Evolutionary conservation across 1,284 basidiomycete genomes (phyloP).

Genomic region (Quambalaria eucalypti): DNA sequence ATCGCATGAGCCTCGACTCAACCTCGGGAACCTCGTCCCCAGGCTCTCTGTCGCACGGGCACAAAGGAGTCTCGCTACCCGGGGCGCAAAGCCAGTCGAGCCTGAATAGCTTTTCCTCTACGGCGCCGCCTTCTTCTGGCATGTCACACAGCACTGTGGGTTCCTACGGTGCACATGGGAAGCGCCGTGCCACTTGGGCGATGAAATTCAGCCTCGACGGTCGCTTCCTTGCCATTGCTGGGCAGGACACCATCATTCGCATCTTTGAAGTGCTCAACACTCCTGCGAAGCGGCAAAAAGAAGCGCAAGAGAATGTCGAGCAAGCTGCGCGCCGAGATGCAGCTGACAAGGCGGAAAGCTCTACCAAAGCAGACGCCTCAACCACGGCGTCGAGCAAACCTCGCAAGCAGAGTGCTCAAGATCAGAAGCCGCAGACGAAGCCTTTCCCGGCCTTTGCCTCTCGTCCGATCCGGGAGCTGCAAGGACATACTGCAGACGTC

Average conservation of each 20-base stretch:
- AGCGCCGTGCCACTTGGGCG: slow-evolving; percentile 42
- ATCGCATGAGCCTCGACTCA: too few relatives aligned
- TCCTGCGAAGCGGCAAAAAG: slow-evolving; percentile 15
- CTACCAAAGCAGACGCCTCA: background rate
- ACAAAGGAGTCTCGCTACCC: background rate
- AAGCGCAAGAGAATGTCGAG: too few relatives aligned
- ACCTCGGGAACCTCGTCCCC: background rate
- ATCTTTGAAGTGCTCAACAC: slow-evolving; percentile 27
- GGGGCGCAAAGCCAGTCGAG: background rate
- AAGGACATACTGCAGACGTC: slow-evolving; percentile 46
- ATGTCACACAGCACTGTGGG: background rate
- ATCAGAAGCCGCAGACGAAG: background rate
- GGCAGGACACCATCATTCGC: slow-evolving; percentile 44
- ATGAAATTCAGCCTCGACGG: slow-evolving; percentile 45
- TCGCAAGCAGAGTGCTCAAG: slow-evolving; percentile 2
- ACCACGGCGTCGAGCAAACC: background rate
- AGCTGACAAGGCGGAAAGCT: too few relatives aligned
- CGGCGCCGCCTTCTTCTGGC: background rate
- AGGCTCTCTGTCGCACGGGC: background rate
- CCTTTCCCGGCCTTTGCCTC: slow-evolving; percentile 21
- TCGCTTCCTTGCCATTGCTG: slow-evolving; percentile 44
- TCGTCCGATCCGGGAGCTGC: slow-evolving; percentile 38
- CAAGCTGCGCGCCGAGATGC: background rate
- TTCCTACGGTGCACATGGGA: slow-evolving; percentile 1
- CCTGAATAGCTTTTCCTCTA: slow-evolving; percentile 3